Percentiles rank a stretch among this genome's conserved stretches.
Evolutionary conservation across 495 filamentous ascomycete species (phyloP).

Genomic region (Echria macrotheca): DNA sequence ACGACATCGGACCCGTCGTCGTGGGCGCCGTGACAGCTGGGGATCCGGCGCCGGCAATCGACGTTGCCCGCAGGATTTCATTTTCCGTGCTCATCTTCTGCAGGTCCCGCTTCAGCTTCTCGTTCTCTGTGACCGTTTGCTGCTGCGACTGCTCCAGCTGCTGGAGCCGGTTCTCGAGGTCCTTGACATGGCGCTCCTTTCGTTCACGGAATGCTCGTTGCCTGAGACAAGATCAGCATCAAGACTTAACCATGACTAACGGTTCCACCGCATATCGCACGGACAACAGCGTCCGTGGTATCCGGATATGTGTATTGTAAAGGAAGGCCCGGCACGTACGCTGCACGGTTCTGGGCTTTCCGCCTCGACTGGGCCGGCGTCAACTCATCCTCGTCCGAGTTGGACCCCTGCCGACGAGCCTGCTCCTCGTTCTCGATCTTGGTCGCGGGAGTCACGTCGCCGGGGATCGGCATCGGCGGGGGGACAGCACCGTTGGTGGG

Average conservation of each 20-base stretch:
- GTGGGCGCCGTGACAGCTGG: slow-evolving; percentile 25
- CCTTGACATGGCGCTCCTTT: slow-evolving; percentile 89
- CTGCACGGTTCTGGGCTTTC: slow-evolving; percentile 94
- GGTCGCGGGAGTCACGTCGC: slow-evolving; percentile 31
- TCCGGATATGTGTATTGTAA: too few relatives aligned
- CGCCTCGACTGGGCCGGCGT: slow-evolving; percentile 78
- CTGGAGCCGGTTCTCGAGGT: slow-evolving; percentile 81
- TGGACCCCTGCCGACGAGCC: slow-evolving; percentile 39
- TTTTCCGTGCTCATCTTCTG: slow-evolving; percentile 82
- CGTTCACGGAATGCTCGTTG: slow-evolving; percentile 96
- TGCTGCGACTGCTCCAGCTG: slow-evolving; percentile 55
- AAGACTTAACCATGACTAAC: too few relatives aligned
- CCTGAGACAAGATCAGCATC: slow-evolving; percentile 40
- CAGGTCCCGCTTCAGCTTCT: slow-evolving; percentile 74
- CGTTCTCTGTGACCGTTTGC: slow-evolving; percentile 58
- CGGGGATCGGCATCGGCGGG: slow-evolving; percentile 16
- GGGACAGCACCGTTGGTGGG: slow-evolving; percentile 25
- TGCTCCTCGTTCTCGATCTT: slow-evolving; percentile 38
- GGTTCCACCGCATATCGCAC: too few relatives aligned
- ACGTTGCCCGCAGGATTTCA: slow-evolving; percentile 84
- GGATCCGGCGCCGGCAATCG: slow-evolving; percentile 28
- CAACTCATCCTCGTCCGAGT: slow-evolving; percentile 53
- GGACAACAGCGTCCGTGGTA: too few relatives aligned
- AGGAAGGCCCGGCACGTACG: slow-evolving; percentile 57
- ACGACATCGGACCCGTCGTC: slow-evolving; percentile 65